These are phyloP conservation scores for Quercus bicolor DNA, from an alignment of 306 rosid species.

Conservation along the genomic window DNA sequence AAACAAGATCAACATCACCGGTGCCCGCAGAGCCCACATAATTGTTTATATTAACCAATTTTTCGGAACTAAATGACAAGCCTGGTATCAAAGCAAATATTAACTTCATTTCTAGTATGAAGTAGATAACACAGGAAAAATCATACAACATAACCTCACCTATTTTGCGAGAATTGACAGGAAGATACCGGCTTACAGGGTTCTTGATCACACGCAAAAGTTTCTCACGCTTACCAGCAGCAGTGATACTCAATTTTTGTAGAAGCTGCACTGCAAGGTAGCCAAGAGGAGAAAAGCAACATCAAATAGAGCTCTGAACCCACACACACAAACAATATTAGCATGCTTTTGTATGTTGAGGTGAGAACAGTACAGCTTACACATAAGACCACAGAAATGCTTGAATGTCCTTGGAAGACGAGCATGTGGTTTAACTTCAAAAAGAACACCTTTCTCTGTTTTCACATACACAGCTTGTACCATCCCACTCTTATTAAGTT, in stretches of 20 bases:
- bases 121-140: not conserved
- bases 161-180: slow-evolving; percentile 22
- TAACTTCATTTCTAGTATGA: no score
- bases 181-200: slow-evolving; percentile 27
- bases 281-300: not conserved
- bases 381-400: slow-evolving; percentile 37
- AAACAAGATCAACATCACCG: slow-evolving; percentile 18
- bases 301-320: not conserved
- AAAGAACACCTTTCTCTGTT: slow-evolving; percentile 29
- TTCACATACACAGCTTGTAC: slow-evolving; percentile 34
- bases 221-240: slow-evolving; percentile 30
- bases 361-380: slow-evolving; percentile 14
- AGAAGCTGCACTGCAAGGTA: slow-evolving; percentile 32
- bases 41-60: slow-evolving; percentile 28
- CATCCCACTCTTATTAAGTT: slow-evolving; percentile 38
- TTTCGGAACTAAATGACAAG: slow-evolving; percentile 30
- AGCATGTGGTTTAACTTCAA: slow-evolving; percentile 44
- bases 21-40: slow-evolving; percentile 4
- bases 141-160: slow-evolving; percentile 8
- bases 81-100: slow-evolving; percentile 18
- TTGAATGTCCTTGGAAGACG: slow-evolving; percentile 29
- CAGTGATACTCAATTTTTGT: slow-evolving; percentile 14
- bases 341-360: no score
- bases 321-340: not conserved
- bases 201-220: slow-evolving; percentile 25